Percentiles rank a stretch among this genome's conserved stretches.
These are phyloP conservation scores for Ophiostoma novo-ulmi DNA, from an alignment of 2,329 filamentous ascomycete species.

Conservation along the genomic window DNA sequence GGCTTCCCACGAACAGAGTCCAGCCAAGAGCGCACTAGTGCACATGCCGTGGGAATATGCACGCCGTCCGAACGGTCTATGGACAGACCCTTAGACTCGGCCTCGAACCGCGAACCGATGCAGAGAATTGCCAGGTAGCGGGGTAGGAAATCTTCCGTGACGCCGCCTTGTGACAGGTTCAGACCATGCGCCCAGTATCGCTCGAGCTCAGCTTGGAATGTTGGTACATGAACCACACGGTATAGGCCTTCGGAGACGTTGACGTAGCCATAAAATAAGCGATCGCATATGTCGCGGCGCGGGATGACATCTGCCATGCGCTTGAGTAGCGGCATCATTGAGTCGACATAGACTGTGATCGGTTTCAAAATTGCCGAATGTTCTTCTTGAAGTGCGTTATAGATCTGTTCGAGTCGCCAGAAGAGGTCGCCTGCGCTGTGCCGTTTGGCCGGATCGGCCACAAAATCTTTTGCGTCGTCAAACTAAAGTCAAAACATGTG, in stretches of 20 bases:
- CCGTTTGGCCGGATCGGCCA: conserved; percentile 41
- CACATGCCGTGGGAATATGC: conserved; percentile 53
- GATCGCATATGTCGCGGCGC: conserved; percentile 46
- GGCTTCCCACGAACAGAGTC: conserved; percentile 49
- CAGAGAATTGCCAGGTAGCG: conserved; percentile 50
- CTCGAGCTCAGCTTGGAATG: conserved; percentile 48
- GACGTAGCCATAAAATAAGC: conserved; percentile 47
- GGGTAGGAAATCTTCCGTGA: conserved; percentile 41
- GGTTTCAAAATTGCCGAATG: conserved; percentile 45
- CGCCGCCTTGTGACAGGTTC: conserved; percentile 27
- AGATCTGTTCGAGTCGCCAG: conserved; percentile 43
- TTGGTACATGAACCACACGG: conserved; percentile 49
- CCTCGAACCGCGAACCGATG: conserved; percentile 50
- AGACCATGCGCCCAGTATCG: conserved; percentile 43
- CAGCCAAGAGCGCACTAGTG: conserved; percentile 51
- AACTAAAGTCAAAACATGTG: conserved; percentile 37
- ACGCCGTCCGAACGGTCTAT: conserved; percentile 48
- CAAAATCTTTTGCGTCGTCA: conserved; percentile 49
- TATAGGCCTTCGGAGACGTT: conserved; percentile 50
- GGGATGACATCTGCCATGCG: conserved; percentile 55
- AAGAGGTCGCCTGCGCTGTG: conserved; percentile 42
- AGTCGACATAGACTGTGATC: conserved; percentile 54
- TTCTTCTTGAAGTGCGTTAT: conserved; percentile 45
- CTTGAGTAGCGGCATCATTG: conserved; percentile 53
- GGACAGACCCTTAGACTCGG: conserved; percentile 44